Evolutionary conservation across 257 asterid species (phyloP), one percentile per base, ranked within the genome.

Genomic region (Euphrasia confusa): DNA sequence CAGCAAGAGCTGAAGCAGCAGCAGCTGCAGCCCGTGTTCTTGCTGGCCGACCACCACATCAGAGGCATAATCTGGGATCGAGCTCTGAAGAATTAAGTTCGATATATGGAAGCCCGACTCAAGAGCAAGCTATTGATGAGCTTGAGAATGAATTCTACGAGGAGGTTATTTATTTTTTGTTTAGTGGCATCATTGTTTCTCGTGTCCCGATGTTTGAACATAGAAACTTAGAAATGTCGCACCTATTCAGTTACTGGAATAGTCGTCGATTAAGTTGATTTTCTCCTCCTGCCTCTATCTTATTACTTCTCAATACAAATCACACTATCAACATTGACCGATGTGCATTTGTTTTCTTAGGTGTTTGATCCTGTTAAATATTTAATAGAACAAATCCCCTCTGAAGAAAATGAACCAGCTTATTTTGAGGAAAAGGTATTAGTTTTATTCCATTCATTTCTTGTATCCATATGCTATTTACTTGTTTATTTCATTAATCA

Each of bases 1-100:
- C 99, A 28, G 97, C 84, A 74, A 91, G 95, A 82, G 99, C 88
- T 27, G 99, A 94, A 35, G 99, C 97, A 1, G 99, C 99, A 8
- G 99, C 97, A 40, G 92, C 91, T 60, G 94, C 84, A 62, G 99
- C 97, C 48, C 95, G 99, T 61, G 88, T 78, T 74, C 86, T 89
- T 81, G 96, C 96, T 62, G 94, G 89, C 65, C 77, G 85, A 60
- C 96, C 99, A 60, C 93, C 99, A 15, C 89, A 89, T 77, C 95
- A 89, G 82, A 85, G 92, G 73, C 82, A 87, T 49, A 80, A 70
- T 79, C 77, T 85, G 35, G 74, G 88, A 48, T 83, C 93, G 63
- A 93, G 92, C 78, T 89, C 97, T 6, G 92, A 83, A 67, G 94
- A 85, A 75, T 70, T 93, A 68, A 87, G 83, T 79, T 85, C 88